Evolutionary conservation across 2,329 filamentous ascomycete species (phyloP), one percentile per base, ranked within the genome.

Genomic region (Verticillium longisporum): DNA sequence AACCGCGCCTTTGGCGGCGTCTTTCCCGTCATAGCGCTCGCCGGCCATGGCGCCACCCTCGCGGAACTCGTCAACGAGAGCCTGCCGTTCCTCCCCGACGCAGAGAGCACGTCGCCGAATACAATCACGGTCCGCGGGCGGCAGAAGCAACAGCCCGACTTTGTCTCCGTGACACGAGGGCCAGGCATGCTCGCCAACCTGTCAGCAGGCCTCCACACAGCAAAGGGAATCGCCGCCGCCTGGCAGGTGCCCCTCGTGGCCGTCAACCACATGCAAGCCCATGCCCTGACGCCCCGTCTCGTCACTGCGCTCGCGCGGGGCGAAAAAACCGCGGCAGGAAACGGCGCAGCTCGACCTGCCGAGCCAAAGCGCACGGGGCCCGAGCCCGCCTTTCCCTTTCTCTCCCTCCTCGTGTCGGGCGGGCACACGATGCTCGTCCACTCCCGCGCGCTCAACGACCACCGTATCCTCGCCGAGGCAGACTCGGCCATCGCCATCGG

Each of bases 191-290:
- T 84, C 34, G 83, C 88, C 5, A 92, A 91, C 68, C 80, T 99
- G 34, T 83, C 86, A 21, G 86, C 88, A 15, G 95, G 95, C 0
- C 73, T 98, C 11, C 88, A 92, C 70, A 88, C 87, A 26, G 95
- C 92, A 18, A 98, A 98, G 74, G 95, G 92, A 0, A 81, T 98
- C 21, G 87, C 93, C 0, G 80, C 90, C 21, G 92, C 91, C 41
- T 96, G 91, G 91, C 83, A 87, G 65, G 83, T 92, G 41, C 93
- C 94, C 3, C 78, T 98, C 36, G 73, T 98, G 1, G 95, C 87
- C 0, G 90, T 97, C 1, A 90, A 99, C 73, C 95, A 99, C 74
- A 98, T 99, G 95, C 93, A 97, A 73, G 95, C 93, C 11, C 95
- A 99, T 74, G 89, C 95, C 18, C 77, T 99, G 64, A 98, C 95